Evolutionary conservation across 2,329 filamentous ascomycete species (phyloP), one percentile per base, ranked within the genome.

Genomic region (Arthrobotrys sphaeroides): DNA sequence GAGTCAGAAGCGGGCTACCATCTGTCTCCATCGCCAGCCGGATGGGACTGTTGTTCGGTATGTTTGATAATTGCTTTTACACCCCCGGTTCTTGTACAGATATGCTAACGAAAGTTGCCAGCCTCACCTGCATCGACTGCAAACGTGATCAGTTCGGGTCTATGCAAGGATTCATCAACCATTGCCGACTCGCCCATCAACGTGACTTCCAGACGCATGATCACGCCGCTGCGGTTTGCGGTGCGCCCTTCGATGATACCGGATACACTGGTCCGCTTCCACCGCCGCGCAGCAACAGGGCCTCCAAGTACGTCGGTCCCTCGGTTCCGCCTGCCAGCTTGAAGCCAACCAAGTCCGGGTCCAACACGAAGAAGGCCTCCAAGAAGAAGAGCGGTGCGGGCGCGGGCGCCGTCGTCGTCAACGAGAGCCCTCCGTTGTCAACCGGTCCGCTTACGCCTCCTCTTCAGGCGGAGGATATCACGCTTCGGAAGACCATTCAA

Each of bases 121-220:
- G 78, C 43, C 87, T 98, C 55, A 90, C 96, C 77, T 99, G 95
- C 84, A 84, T 91, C 73, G 91, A 95, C 82, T 98, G 95, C 83
- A 87, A 93, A 57, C 88, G 94, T 77, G 92, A 93, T 82, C 92
- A 97, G 82, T 98, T 98, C 81, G 94, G 91, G 67, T 98, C 94
- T 84, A 96, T 94, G 0, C 95, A 98, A 83, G 95, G 95, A n/a
- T 98, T 98, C 83, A 95, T 99, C 84, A 99, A 99, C 81, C 95
- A 99, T 82, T 98, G 94, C 82, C 93, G 95, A 69, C 98, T 99
- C 80, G 93, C 94, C 24, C 95, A 99, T 83, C 91, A 91, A 81
- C 88, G 92, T 73, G 93, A 96, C 78, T 98, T 94, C 85, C 94
- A 96, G 84, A 97, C 93, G 79, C 95, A 99, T 81, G 94, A 98